Conservation (phyloP, 2,329 filamentous ascomycete genomes). For the Phoma herbarum region DNA sequence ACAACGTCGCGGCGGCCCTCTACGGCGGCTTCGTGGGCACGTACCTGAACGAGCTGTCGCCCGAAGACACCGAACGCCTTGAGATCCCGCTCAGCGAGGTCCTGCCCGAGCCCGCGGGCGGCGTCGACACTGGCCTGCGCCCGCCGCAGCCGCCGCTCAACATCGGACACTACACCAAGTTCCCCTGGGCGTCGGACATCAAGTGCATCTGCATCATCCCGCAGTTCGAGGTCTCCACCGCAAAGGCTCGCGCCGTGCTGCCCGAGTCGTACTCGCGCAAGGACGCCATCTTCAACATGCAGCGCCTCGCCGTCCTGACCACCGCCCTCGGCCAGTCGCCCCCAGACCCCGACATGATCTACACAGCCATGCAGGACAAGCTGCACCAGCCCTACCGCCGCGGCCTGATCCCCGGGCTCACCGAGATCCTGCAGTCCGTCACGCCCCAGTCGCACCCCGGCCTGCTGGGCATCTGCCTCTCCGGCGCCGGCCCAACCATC, state of each 20-base stretch:
- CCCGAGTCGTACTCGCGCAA: slow-evolving; percentile 80
- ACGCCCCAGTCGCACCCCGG: slow-evolving; percentile 87
- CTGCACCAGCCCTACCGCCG: slow-evolving; percentile 97
- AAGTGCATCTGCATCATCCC: slow-evolving; percentile 97
- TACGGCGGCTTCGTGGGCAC: slow-evolving; percentile 98
- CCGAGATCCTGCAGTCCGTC: slow-evolving; percentile 89
- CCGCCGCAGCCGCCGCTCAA: slow-evolving; percentile 89
- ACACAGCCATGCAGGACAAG: slow-evolving; percentile 98
- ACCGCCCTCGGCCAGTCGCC: slow-evolving; percentile 89
- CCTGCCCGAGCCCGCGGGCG: slow-evolving; percentile 86
- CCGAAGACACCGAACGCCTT: slow-evolving; percentile 86
- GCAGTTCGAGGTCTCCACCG: slow-evolving; percentile 94
- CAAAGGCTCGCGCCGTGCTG: slow-evolving; percentile 85
- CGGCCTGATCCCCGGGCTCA: slow-evolving; percentile 87
- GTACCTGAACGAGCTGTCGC: slow-evolving; percentile 90
- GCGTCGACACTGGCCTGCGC: slow-evolving; percentile 84
- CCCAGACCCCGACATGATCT: slow-evolving; percentile 91
- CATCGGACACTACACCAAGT: slow-evolving; percentile 96
- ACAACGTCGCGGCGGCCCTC: slow-evolving; percentile 82
- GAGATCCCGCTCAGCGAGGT: slow-evolving; percentile 97
- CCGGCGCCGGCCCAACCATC: slow-evolving; percentile 93
- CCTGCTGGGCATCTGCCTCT: slow-evolving; percentile 91
- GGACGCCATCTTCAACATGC: slow-evolving; percentile 95
- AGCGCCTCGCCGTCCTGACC: slow-evolving; percentile 89
- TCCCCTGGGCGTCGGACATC: slow-evolving; percentile 92